These are phyloP conservation scores for Asparagopsis taxiformis DNA, from an alignment of 31 red algal species.

Conservation along the genomic window DNA sequence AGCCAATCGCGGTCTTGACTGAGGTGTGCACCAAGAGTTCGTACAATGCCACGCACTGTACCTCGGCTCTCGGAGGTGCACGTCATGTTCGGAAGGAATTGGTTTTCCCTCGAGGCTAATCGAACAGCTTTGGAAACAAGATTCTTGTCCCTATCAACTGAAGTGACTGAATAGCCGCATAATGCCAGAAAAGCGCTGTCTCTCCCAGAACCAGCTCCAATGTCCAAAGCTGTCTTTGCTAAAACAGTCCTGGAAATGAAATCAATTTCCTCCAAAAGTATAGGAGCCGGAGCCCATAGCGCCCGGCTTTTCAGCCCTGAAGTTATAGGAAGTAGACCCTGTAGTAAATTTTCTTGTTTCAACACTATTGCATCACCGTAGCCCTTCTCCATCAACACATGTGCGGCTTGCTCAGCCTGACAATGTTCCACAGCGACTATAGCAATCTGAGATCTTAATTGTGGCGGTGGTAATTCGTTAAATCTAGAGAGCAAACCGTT, in stretches of 20 bases:
- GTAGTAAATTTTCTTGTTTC: neutral
- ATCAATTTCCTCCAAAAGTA: conserved; percentile 14
- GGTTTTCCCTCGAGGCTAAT: conserved; percentile 1
- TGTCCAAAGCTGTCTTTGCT: conserved; percentile 32
- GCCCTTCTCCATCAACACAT: conserved; percentile 5
- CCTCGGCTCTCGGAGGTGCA: neutral
- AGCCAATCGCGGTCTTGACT: conserved; percentile 29
- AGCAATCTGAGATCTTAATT: neutral
- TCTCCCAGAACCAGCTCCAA: conserved; percentile 34
- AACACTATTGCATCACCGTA: conserved; percentile 5
- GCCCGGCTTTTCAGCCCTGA: conserved; percentile 3
- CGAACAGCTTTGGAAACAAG: conserved; percentile 11
- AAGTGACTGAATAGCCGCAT: conserved; percentile 17
- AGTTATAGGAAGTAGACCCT: neutral
- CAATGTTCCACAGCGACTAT: neutral
- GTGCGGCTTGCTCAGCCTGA: neutral
- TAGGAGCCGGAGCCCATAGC: conserved; percentile 25
- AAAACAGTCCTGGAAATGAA: neutral
- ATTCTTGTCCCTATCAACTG: conserved; percentile 38
- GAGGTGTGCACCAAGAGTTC: conserved; percentile 41
- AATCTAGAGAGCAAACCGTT: conserved; percentile 3
- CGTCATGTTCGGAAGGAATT: neutral
- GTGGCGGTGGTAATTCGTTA: conserved; percentile 38
- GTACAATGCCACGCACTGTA: conserved; percentile 3
- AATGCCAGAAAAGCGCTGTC: conserved; percentile 25